Conservation (phyloP, 208 protist genomes). For the Angomonas deanei region DNA sequence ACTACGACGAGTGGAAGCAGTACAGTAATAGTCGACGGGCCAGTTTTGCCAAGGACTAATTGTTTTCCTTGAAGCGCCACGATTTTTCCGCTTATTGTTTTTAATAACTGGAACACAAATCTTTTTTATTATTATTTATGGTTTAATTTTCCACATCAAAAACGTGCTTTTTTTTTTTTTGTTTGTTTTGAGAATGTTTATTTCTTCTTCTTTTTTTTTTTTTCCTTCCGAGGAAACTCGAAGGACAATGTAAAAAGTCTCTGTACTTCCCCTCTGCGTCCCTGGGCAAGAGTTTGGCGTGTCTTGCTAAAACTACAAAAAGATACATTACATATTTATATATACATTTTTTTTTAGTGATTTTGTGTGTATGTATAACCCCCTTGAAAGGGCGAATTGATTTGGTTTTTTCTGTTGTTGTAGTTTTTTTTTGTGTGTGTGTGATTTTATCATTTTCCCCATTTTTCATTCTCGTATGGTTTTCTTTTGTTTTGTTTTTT, state of each 20-base stretch:
- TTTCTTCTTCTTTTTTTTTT: no score
- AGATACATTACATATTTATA: no score
- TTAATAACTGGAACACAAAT: not conserved
- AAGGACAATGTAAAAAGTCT: no score
- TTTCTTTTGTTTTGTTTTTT: constrained; percentile 2
- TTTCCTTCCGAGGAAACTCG: no score
- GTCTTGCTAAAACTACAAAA: no score
- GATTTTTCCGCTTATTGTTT: no score
- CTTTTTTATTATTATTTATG: not conserved
- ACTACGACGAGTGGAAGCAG: not conserved
- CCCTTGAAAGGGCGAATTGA: not conserved
- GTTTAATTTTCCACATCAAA: no score
- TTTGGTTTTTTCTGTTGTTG: not conserved
- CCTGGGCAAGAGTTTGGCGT: no score
- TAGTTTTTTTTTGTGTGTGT: constrained; percentile 7
- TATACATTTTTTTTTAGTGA: no score
- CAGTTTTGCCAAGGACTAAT: not conserved
- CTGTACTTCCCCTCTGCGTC: no score
- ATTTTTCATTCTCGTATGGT: constrained; percentile 3
- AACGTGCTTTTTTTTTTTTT: not conserved
- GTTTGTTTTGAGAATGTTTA: not conserved
- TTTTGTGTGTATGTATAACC: not conserved
- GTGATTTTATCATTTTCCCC: constrained; percentile 3
- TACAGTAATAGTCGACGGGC: not conserved
- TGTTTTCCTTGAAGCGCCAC: not conserved